A percentile compares a stretch with the other conserved stretches of the same genome.
Conservation (phyloP, 345 rosid species). For the Pugionium dolabratum region DNA sequence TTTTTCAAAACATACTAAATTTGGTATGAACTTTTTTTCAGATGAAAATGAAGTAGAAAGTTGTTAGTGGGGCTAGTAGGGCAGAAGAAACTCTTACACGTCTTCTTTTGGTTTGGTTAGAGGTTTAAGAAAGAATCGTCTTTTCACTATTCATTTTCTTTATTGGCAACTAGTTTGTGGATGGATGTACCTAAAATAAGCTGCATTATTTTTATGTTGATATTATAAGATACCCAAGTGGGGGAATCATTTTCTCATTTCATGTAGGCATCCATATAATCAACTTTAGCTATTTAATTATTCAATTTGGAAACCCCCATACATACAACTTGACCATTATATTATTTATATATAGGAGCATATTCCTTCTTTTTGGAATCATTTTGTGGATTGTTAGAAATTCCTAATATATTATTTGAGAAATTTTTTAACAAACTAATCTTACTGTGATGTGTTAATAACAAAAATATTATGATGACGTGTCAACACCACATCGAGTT, state of each 20-base stretch:
- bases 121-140: constrained; percentile 17
- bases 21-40: constrained; percentile 17
- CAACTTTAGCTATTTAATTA: constrained; percentile 15
- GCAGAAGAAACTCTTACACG: constrained; percentile 15
- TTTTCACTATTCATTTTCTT: constrained; percentile 24
- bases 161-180: constrained; percentile 34
- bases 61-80: constrained; percentile 17
- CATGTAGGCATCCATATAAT: constrained; percentile 30
- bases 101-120: too few relatives aligned
- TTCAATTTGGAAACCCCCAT: constrained; percentile 9
- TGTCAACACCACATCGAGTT: too few relatives aligned
- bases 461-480: too few relatives aligned
- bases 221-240: constrained; percentile 22
- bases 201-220: constrained; percentile 13
- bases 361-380: constrained; percentile 16
- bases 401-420: too few relatives aligned
- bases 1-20: constrained; percentile 30
- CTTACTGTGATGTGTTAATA: too few relatives aligned
- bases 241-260: constrained; percentile 32
- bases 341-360: background rate
- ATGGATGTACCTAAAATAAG: constrained; percentile 35
- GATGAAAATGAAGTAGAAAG: constrained; percentile 12
- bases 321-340: constrained; percentile 24
- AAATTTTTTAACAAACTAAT: too few relatives aligned
- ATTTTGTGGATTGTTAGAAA: background rate